Base-by-base conservation (phyloP, 2,329 filamentous ascomycete species). In the Eutypa lata region DNA sequence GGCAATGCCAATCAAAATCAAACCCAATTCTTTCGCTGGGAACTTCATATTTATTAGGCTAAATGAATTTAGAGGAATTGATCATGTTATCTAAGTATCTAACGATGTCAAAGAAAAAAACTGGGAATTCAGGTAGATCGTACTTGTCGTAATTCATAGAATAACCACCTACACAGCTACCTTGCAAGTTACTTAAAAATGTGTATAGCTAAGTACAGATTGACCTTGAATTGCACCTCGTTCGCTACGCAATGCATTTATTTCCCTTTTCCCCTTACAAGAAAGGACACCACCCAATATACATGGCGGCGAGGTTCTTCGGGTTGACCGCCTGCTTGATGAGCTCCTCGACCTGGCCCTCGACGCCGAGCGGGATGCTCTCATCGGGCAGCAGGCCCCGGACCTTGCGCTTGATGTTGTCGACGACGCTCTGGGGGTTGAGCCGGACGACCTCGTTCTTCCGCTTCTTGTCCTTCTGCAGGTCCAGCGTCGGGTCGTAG, bases 341-440 rank as follows among this genome's bases (percentile, higher is more conserved):
- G 70, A 99, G 72, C 71, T 95, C 91, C 69, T 97, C 90, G n/a
- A 97, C 94, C 75, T 99, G 94, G 0, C 95, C 94, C 71, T 97
- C 94, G 2, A 97, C 91, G 26, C 91, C 91, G 57, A 99, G 75
- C 43, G 94, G 93, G 51, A 99, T 94, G 58, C 86, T 93, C 76
- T 99, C 93, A 2, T 90, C 87, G 3, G 87, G 84, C 62, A 97
- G 75, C 64, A 96, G 76, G 0, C 94, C 94, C 62, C 84, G 86
- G 26, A 99, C 84, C 73, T 97, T 97, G 48, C 87, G 83, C 65
- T 86, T 84, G 59, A 99, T 95, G 62, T 86, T 91, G 69, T 97
- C 91, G 42, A 99, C 80, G 49, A 97, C 94, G 62, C 89, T 91
- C 62, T 79, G 78, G 28, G 82, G 81, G 58, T 82, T 80, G 47